phyloP scores from a whole-genome alignment of 768 basidiomycete genomes.

The Clitopilus hobsonii region DNA sequence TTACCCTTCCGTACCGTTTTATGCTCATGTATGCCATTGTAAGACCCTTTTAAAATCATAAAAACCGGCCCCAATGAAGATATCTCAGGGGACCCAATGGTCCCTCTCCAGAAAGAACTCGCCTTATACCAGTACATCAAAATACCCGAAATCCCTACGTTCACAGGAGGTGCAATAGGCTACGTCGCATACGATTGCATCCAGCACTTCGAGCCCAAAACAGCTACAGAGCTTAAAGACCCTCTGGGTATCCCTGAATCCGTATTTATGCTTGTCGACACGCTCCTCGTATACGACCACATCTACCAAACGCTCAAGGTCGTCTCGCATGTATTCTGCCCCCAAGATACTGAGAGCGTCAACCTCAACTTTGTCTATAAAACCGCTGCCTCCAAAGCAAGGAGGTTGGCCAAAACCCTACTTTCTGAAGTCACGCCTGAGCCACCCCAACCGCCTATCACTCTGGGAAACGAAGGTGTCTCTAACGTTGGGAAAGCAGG shows the following conservation, averaged over 20 bases:
- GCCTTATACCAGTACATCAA: slow-evolving; percentile 84
- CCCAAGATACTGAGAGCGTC: slow-evolving; percentile 57
- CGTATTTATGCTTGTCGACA: slow-evolving; percentile 95
- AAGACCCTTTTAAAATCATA: slow-evolving; percentile 91
- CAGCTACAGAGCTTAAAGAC: slow-evolving; percentile 70
- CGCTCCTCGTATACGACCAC: slow-evolving; percentile 95
- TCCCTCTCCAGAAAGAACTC: slow-evolving; percentile 80
- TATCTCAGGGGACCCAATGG: slow-evolving; percentile 82
- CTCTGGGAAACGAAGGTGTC: slow-evolving; percentile 60
- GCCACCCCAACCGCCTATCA: slow-evolving; percentile 59
- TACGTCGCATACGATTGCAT: slow-evolving; percentile 97
- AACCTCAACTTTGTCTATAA: slow-evolving; percentile 85
- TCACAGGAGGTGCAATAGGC: slow-evolving; percentile 96
- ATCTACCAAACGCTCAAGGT: slow-evolving; percentile 93
- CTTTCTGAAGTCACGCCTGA: slow-evolving; percentile 51
- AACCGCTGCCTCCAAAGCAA: slow-evolving; percentile 78
- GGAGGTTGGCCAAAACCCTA: slow-evolving; percentile 72
- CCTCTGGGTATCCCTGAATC: slow-evolving; percentile 88
- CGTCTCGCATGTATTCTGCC: slow-evolving; percentile 92
- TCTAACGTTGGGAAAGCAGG: slow-evolving; percentile 94
- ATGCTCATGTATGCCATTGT: not conserved
- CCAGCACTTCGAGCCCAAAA: slow-evolving; percentile 95
- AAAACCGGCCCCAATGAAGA: slow-evolving; percentile 86
- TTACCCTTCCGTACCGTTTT: not conserved
- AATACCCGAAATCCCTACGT: slow-evolving; percentile 88